Evolutionary conservation across 148 eudicot genomes (phyloP).

Genomic region (Simmondsia chinensis): DNA sequence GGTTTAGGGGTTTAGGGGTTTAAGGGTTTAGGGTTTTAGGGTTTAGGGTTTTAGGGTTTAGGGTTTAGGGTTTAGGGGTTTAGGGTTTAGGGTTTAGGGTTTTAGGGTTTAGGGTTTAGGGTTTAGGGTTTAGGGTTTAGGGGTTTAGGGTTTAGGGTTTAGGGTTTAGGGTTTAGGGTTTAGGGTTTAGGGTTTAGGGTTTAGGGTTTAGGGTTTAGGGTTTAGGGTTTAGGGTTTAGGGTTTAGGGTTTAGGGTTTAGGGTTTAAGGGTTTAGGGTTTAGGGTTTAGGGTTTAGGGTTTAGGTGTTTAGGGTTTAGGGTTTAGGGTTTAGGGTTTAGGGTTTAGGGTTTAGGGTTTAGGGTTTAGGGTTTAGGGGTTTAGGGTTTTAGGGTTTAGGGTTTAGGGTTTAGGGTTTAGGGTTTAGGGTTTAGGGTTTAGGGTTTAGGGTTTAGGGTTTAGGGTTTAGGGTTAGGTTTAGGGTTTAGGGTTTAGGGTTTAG

Average conservation of each 20-base stretch:
- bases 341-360: slow-evolving; percentile 6
- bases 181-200: slow-evolving; percentile 9
- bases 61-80: slow-evolving; percentile 14
- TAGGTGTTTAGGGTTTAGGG: slow-evolving; percentile 9
- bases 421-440: slow-evolving; percentile 9
- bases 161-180: slow-evolving; percentile 12
- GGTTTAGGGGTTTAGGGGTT: slow-evolving; percentile 13
- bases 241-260: slow-evolving; percentile 6
- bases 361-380: slow-evolving; percentile 5
- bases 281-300: slow-evolving; percentile 7
- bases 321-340: slow-evolving; percentile 8
- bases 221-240: slow-evolving; percentile 12
- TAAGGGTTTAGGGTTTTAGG: slow-evolving; percentile 14
- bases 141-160: slow-evolving; percentile 15
- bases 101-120: slow-evolving; percentile 19
- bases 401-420: slow-evolving; percentile 12
- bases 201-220: slow-evolving; percentile 12
- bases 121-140: slow-evolving; percentile 14
- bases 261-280: slow-evolving; percentile 6
- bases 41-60: slow-evolving; percentile 13
- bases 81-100: slow-evolving; percentile 13
- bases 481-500: slow-evolving; percentile 11
- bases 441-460: slow-evolving; percentile 11
- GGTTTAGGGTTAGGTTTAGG: slow-evolving; percentile 16
- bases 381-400: background rate